Percentiles rank a stretch among this genome's conserved stretches.
Evolutionary conservation across 257 asterid genomes (phyloP).

Genomic region (Przewalskia tangutica): DNA sequence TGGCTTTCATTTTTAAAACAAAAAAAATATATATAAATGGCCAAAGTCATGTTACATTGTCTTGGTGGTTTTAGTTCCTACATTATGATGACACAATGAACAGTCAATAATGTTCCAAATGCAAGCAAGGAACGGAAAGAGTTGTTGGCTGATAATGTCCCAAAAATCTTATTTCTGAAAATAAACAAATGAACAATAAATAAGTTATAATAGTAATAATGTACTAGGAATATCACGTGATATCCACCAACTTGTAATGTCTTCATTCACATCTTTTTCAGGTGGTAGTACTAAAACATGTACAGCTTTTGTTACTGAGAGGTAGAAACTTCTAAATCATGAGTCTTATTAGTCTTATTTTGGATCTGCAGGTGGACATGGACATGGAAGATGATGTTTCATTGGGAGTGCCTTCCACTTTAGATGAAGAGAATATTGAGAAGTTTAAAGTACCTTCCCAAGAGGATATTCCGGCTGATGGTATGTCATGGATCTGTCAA

Average conservation of each 20-base stretch:
- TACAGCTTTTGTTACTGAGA: neutral
- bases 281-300: neutral
- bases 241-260: neutral
- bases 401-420: constrained; percentile 24
- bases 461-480: constrained; percentile 28
- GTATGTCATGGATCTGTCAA: constrained; percentile 25
- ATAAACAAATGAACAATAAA: neutral
- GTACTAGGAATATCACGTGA: neutral
- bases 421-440: constrained; percentile 28
- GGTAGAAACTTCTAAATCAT: neutral
- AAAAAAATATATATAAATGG: neutral
- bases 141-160: neutral
- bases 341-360: neutral
- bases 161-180: neutral
- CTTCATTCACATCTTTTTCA: neutral
- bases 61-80: neutral
- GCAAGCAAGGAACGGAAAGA: neutral
- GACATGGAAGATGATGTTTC: constrained; percentile 70
- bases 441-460: constrained; percentile 24
- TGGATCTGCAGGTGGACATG: constrained; percentile 91
- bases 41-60: neutral
- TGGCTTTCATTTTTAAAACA: neutral
- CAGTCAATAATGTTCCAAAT: neutral
- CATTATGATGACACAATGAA: neutral
- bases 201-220: neutral